Evolutionary conservation across 768 basidiomycete species (phyloP).

Genomic region (Hypholoma fasciculare): DNA sequence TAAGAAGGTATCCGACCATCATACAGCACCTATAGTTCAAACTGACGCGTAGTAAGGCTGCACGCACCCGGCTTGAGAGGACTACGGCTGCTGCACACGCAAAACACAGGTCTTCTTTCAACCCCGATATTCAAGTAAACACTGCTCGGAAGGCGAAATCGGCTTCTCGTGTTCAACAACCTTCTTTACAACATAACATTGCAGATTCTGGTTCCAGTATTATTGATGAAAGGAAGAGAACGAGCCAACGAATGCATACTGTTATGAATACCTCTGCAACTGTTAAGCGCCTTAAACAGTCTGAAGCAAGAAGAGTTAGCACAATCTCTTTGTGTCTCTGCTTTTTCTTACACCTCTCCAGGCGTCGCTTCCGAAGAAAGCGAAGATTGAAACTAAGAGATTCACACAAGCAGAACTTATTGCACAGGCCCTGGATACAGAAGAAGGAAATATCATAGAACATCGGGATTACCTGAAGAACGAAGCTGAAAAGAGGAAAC

Average conservation of each 20-base stretch:
- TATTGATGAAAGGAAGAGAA: slow-evolving; percentile 39
- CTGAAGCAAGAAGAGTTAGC: slow-evolving; percentile 60
- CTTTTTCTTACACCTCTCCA: slow-evolving; percentile 19
- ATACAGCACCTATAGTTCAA: background rate
- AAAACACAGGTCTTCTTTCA: slow-evolving; percentile 66
- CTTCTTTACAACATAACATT: slow-evolving; percentile 45
- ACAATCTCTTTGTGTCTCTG: background rate
- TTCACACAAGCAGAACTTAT: slow-evolving; percentile 86
- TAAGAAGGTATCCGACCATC: slow-evolving; percentile 39
- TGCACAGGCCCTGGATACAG: slow-evolving; percentile 79
- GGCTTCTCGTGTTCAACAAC: slow-evolving; percentile 37
- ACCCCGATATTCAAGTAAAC: slow-evolving; percentile 46
- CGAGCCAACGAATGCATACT: slow-evolving; percentile 69
- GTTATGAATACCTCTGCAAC: slow-evolving; percentile 72
- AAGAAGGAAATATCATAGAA: slow-evolving; percentile 80
- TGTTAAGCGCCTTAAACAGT: slow-evolving; percentile 61
- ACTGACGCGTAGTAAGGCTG: slow-evolving; percentile 37
- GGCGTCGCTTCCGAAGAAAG: slow-evolving; percentile 65
- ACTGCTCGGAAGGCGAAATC: slow-evolving; percentile 24
- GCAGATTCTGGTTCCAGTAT: slow-evolving; percentile 30
- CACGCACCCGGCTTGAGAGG: slow-evolving; percentile 57
- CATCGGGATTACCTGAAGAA: slow-evolving; percentile 76
- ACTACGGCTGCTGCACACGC: slow-evolving; percentile 67
- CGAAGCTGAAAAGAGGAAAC: slow-evolving; percentile 82
- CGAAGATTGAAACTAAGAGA: slow-evolving; percentile 47